Percentiles rank a stretch among this genome's conserved stretches.
phyloP scores from a whole-genome alignment of 2,329 filamentous ascomycete species.

The Scedosporium dehoogii region DNA sequence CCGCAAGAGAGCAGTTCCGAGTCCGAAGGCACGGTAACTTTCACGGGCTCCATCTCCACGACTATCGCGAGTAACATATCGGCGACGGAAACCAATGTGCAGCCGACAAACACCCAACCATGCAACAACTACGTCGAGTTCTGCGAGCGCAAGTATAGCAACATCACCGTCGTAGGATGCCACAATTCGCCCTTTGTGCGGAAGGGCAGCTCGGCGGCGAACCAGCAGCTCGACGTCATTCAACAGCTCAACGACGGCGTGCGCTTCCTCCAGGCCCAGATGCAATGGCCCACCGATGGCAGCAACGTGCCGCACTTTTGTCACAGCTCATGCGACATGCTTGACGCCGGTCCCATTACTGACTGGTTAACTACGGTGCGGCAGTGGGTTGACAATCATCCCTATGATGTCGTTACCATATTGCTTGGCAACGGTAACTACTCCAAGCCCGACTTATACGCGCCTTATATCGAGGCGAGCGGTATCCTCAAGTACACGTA shows the following conservation, averaged over 20 bases:
- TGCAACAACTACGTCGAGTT: conserved; percentile 76
- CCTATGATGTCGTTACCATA: conserved; percentile 81
- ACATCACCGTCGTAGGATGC: conserved; percentile 67
- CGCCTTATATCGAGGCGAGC: conserved; percentile 56
- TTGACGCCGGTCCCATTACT: conserved; percentile 71
- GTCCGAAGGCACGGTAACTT: conserved; percentile 23
- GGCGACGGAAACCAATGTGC: conserved; percentile 29
- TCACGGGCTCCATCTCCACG: conserved; percentile 38
- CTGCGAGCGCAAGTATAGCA: conserved; percentile 67
- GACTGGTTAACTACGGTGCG: conserved; percentile 60
- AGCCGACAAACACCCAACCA: conserved; percentile 61
- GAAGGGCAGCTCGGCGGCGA: conserved; percentile 61
- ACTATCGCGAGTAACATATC: conserved; percentile 27
- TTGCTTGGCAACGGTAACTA: conserved; percentile 78
- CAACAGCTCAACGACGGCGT: conserved; percentile 71
- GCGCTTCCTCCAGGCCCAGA: conserved; percentile 53
- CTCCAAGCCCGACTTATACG: conserved; percentile 53
- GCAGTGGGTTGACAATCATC: conserved; percentile 64
- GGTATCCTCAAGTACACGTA: conserved; percentile 69
- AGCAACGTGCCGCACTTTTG: conserved; percentile 59
- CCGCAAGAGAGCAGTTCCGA: conserved; percentile 17
- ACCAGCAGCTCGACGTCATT: conserved; percentile 59
- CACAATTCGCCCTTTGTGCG: conserved; percentile 76
- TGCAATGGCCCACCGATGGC: conserved; percentile 46
- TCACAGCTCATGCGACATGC: conserved; percentile 72